Evolutionary conservation across 164 flowering plant species (phyloP).

Genomic region (Stephania cephalantha): DNA sequence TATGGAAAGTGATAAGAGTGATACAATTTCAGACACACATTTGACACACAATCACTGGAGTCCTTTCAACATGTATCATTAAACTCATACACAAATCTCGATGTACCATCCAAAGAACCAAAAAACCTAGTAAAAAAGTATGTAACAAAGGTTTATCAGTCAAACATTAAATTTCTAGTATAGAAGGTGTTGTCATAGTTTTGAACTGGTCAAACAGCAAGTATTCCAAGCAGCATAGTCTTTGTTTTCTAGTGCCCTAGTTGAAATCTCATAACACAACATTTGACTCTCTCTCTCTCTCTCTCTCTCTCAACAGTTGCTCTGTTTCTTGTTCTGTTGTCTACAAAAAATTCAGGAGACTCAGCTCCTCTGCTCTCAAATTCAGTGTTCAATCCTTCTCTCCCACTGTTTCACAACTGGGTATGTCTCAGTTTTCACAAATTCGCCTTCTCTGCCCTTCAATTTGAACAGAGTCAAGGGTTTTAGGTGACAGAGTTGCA

Average conservation of each 20-base stretch:
- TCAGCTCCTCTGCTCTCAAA: no score
- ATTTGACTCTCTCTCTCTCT: background rate
- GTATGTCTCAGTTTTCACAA: no score
- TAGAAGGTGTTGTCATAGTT: background rate
- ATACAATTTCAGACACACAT: no score
- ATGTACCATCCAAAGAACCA: no score
- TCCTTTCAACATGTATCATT: no score
- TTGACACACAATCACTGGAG: no score
- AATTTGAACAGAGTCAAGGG: constrained; percentile 25
- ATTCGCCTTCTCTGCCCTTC: no score
- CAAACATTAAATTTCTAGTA: background rate
- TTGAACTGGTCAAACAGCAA: background rate
- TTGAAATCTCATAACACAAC: background rate
- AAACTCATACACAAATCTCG: no score
- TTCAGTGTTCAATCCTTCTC: no score
- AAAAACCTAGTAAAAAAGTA: no score
- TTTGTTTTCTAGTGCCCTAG: background rate
- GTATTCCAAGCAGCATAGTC: background rate
- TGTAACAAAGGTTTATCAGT: background rate
- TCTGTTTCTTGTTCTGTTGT: background rate
- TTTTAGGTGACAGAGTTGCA: constrained; percentile 26
- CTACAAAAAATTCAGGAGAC: background rate
- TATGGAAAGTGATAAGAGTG: no score
- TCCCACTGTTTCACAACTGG: no score
- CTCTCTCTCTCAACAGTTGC: background rate